phyloP scores from a whole-genome alignment of 1,284 basidiomycete species.

The Papiliotrema fonsecae region DNA sequence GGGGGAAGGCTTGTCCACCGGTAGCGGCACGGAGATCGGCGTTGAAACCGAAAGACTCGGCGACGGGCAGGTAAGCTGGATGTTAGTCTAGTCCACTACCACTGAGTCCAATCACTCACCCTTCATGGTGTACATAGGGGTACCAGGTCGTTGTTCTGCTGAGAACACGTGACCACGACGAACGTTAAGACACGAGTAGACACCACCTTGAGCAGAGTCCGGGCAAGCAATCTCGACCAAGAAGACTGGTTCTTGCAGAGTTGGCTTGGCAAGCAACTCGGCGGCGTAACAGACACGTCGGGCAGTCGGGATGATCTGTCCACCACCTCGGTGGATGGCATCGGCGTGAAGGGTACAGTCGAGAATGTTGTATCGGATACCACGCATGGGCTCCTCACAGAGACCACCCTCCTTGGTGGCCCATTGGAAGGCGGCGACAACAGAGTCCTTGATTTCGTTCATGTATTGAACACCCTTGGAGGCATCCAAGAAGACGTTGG shows the following conservation, averaged over 20 bases:
- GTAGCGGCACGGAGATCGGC: conserved; percentile 90
- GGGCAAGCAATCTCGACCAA: conserved; percentile 99
- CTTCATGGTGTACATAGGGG: conserved; percentile 99
- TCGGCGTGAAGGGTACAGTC: conserved; percentile 99
- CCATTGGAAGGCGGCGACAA: conserved; percentile 99
- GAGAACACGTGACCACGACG: conserved; percentile 98
- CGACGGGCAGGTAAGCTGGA: conserved; percentile 79
- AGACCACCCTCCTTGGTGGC: conserved; percentile 97
- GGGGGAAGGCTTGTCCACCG: conserved; percentile 96
- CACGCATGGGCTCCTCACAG: conserved; percentile 98
- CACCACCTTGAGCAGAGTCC: conserved; percentile 95
- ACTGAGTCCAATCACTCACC: conserved; percentile 44
- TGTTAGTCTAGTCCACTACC: conserved; percentile 19
- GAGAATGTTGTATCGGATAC: conserved; percentile 90
- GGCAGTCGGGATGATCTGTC: conserved; percentile 93
- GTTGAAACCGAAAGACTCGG: conserved; percentile 99
- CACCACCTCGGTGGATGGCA: conserved; percentile 99
- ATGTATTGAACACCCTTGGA: conserved; percentile 99
- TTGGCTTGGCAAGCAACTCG: conserved; percentile 82
- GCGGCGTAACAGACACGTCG: conserved; percentile 97
- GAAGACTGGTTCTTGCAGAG: conserved; percentile 96
- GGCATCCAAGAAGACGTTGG: conserved; percentile 95
- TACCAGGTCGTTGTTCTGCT: conserved; percentile 94
- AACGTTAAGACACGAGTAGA: conserved; percentile 92
- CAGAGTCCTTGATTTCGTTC: conserved; percentile 99